phyloP scores from a whole-genome alignment of 2,329 filamentous ascomycete genomes.

The Xylaria sp. region DNA sequence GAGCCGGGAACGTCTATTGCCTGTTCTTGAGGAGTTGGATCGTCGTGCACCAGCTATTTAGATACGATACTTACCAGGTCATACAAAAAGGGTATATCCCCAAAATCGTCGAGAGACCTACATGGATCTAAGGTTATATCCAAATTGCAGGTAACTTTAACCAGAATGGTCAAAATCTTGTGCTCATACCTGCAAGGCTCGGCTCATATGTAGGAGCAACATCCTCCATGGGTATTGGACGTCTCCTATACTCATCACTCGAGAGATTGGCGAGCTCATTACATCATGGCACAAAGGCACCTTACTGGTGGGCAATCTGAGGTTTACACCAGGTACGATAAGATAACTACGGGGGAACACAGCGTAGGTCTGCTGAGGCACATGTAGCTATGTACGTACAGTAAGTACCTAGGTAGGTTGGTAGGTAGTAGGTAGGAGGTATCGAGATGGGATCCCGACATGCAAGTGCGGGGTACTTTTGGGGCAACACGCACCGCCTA shows the following conservation, averaged over 20 bases:
- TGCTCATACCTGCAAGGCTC: neutral
- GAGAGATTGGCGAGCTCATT: neutral
- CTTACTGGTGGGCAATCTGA: neutral
- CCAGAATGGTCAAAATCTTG: neutral
- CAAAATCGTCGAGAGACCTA: too few species aligned
- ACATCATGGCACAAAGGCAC: neutral
- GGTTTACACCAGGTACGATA: constrained; percentile 8
- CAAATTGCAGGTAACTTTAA: too few species aligned
- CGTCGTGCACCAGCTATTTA: neutral
- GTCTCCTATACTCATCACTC: too few species aligned
- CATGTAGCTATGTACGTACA: neutral
- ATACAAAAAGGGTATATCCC: neutral
- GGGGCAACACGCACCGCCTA: neutral
- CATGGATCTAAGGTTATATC: neutral
- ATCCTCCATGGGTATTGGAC: neutral
- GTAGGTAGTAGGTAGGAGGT: too few species aligned
- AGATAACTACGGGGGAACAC: constrained; percentile 15
- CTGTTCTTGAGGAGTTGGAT: neutral
- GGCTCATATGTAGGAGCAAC: neutral
- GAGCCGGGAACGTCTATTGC: neutral
- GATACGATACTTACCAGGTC: neutral
- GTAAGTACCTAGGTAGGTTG: too few species aligned
- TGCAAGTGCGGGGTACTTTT: constrained; percentile 31
- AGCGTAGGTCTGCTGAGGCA: neutral
- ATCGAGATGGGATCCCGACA: neutral